These are phyloP conservation scores for Boletus subcaerulescens DNA, from an alignment of 768 basidiomycete genomes.

Conservation along the genomic window DNA sequence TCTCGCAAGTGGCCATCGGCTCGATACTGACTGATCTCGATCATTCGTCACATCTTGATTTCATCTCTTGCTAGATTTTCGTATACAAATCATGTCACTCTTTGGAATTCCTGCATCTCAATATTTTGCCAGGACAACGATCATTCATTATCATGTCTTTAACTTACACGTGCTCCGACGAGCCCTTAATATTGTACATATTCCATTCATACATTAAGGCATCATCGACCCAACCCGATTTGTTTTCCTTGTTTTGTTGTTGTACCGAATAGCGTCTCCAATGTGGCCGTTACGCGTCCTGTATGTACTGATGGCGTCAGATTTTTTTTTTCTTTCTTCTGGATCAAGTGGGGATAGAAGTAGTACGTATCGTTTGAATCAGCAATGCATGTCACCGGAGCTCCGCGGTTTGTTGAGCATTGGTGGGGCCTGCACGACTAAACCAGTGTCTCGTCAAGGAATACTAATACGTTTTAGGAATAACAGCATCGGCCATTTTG, in stretches of 20 bases:
- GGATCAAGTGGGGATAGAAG: constrained; percentile 20
- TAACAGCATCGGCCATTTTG: background rate
- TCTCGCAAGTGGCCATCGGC: constrained; percentile 48
- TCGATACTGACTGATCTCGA: constrained; percentile 47
- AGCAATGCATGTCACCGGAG: constrained; percentile 18
- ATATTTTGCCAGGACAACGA: constrained; percentile 34
- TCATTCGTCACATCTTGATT: constrained; percentile 30
- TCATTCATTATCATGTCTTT: constrained; percentile 35
- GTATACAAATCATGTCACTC: constrained; percentile 34
- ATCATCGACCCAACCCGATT: constrained; percentile 27
- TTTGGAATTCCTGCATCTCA: constrained; percentile 33
- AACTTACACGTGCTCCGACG: constrained; percentile 31
- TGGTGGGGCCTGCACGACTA: constrained; percentile 4
- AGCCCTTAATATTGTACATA: constrained; percentile 38
- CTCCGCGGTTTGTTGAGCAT: constrained; percentile 28
- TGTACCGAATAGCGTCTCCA: constrained; percentile 26
- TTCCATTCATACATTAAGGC: constrained; percentile 29
- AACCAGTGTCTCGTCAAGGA: background rate
- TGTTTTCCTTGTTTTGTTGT: constrained; percentile 14
- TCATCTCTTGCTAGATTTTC: constrained; percentile 35
- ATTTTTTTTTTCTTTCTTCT: constrained; percentile 9
- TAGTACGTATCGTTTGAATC: constrained; percentile 13
- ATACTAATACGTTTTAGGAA: constrained; percentile 11
- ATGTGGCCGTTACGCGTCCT: constrained; percentile 20
- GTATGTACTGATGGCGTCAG: constrained; percentile 28